Evolutionary conservation across 2,329 filamentous ascomycete genomes (phyloP).

Genomic region (Cercospora janseana): DNA sequence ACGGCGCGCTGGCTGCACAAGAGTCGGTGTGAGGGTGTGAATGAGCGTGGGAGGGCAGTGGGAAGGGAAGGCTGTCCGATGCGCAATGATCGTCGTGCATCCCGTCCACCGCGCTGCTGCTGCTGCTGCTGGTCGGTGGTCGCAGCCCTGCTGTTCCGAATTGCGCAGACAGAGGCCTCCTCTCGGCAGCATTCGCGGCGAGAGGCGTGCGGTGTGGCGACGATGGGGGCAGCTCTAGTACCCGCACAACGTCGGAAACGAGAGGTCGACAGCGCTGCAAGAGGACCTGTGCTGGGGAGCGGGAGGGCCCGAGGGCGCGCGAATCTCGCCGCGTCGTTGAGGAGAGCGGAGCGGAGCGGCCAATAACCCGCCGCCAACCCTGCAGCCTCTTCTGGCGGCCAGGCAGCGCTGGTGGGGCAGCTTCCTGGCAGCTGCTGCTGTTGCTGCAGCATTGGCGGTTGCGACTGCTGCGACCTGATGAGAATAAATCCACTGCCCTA

Average conservation of each 20-base stretch:
- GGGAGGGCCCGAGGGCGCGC: background rate
- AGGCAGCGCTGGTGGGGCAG: conserved; percentile 4
- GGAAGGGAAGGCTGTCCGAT: background rate
- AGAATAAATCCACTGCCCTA: conserved; percentile 3
- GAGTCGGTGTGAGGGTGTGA: conserved; percentile 9
- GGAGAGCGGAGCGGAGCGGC: conserved; percentile 6
- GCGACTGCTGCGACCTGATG: background rate
- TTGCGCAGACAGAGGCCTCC: too few species aligned
- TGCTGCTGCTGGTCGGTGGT: background rate
- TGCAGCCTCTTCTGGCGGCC: conserved; percentile 4
- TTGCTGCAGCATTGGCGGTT: too few species aligned
- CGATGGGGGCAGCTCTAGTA: background rate
- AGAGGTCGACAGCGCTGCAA: background rate
- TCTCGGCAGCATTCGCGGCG: conserved; percentile 1
- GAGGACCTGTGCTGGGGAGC: background rate
- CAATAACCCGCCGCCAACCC: conserved; percentile 1
- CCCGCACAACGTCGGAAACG: background rate
- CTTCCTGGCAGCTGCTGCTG: background rate
- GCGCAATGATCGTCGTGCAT: conserved; percentile 9
- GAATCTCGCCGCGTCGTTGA: conserved; percentile 8
- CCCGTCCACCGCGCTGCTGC: background rate
- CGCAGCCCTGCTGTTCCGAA: too few species aligned
- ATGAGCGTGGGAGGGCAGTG: background rate
- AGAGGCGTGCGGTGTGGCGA: background rate
- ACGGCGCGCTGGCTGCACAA: too few species aligned